Conservation (phyloP, 73 alveolate genomes). For the Stentor roeselii region DNA sequence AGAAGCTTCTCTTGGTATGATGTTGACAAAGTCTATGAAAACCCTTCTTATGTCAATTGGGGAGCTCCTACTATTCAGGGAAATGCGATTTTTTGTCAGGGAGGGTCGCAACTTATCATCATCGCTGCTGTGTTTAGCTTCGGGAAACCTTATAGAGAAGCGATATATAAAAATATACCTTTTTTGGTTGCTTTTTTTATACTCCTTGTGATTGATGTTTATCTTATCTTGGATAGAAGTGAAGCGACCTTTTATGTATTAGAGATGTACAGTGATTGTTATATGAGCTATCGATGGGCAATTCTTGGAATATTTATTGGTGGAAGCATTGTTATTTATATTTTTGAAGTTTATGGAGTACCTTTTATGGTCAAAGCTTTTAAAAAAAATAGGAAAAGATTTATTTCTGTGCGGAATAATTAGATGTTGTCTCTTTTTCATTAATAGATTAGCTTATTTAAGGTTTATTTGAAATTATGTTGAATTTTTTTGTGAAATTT, state of each 20-base stretch:
- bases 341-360: not conserved
- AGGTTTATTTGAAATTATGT: no score
- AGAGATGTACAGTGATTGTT: not conserved
- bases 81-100: not conserved
- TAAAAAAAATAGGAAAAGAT: not conserved
- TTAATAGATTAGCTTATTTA: no score
- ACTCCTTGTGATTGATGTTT: not conserved
- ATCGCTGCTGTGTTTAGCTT: not conserved
- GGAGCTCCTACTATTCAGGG: not conserved
- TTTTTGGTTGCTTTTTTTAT: not conserved
- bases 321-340: not conserved
- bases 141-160: slow-evolving; percentile 24
- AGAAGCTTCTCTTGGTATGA: not conserved
- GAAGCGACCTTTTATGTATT: no score
- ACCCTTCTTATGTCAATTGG: not conserved
- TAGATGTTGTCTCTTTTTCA: no score
- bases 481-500: no score
- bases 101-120: not conserved
- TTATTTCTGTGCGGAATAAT: no score
- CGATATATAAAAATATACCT: not conserved
- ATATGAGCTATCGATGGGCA: not conserved
- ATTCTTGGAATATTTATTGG: not conserved
- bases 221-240: not conserved
- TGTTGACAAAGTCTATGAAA: not conserved
- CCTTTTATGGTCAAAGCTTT: not conserved